These are phyloP conservation scores for Microbotryomycetes sp. DNA, from an alignment of 1,284 basidiomycete genomes.

Conservation along the genomic window DNA sequence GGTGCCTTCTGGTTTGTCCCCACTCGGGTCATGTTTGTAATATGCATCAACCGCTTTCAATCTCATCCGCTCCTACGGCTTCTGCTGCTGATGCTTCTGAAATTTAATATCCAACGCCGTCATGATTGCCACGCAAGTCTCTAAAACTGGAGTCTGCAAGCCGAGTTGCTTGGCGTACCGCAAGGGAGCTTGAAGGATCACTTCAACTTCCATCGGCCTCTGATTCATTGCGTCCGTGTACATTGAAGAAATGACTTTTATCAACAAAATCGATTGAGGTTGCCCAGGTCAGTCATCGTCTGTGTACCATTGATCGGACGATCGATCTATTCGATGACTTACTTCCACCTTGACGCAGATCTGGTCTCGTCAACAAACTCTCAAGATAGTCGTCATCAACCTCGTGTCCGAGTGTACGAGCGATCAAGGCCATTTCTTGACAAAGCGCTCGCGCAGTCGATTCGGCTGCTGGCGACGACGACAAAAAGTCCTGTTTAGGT, in stretches of 20 bases:
- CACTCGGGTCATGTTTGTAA: no score
- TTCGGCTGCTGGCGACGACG: slow-evolving; percentile 19
- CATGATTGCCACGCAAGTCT: slow-evolving; percentile 18
- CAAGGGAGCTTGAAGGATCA: slow-evolving; percentile 43
- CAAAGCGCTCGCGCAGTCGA: slow-evolving; percentile 18
- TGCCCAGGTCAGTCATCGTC: no score
- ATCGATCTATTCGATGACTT: neutral
- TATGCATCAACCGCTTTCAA: no score
- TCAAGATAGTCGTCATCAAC: slow-evolving; percentile 24
- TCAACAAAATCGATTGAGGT: no score
- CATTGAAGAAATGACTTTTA: slow-evolving; percentile 6
- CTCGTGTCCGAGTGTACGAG: slow-evolving; percentile 13
- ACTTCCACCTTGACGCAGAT: slow-evolving; percentile 20
- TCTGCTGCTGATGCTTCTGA: slow-evolving; percentile 4
- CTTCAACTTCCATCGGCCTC: slow-evolving; percentile 42
- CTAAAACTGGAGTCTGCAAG: slow-evolving; percentile 18
- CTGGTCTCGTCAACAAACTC: slow-evolving; percentile 11
- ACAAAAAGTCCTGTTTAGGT: slow-evolving; percentile 7
- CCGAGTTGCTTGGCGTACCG: slow-evolving; percentile 42
- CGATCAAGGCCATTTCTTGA: slow-evolving; percentile 22
- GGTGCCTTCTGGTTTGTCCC: no score
- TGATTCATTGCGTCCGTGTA: slow-evolving; percentile 18
- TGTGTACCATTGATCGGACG: neutral
- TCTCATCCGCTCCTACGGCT: no score
- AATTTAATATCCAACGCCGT: slow-evolving; percentile 21